Conservation (phyloP, 768 basidiomycete species). For the Suillus paluster region DNA sequence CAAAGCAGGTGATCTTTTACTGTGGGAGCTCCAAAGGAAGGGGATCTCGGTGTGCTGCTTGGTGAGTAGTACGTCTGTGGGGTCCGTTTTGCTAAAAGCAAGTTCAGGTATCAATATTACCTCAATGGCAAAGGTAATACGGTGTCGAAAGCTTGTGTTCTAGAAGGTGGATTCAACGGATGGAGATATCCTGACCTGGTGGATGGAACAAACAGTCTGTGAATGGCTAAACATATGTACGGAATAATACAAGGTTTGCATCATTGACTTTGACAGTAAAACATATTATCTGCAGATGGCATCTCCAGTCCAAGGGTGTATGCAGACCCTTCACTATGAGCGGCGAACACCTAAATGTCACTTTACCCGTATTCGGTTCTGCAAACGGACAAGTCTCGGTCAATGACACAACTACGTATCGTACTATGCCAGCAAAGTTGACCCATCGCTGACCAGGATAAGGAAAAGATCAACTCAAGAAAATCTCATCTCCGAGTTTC, state of each 20-base stretch:
- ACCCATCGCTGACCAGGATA: not conserved
- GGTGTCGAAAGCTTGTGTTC: conserved; percentile 43
- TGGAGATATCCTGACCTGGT: conserved; percentile 32
- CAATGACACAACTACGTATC: not conserved
- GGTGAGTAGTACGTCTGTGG: conserved; percentile 37
- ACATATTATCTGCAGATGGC: not conserved
- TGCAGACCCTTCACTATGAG: not conserved
- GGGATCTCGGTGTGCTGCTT: conserved; percentile 58
- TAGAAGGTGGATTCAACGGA: conserved; percentile 48
- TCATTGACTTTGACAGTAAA: not conserved
- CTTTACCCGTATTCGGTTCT: not conserved
- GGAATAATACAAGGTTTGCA: not conserved
- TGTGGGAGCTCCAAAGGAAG: conserved; percentile 56
- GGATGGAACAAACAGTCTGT: not conserved
- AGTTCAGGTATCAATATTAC: conserved; percentile 54
- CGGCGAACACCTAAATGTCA: not conserved
- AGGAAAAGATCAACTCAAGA: not conserved
- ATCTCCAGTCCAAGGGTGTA: not conserved
- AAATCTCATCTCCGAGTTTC: not conserved
- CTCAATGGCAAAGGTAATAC: conserved; percentile 37
- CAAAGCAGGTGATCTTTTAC: conserved; percentile 54
- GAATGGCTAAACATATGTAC: not conserved
- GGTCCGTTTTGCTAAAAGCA: not conserved
- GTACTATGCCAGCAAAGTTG: not conserved
- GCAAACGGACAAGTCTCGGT: not conserved